phyloP scores from a whole-genome alignment of 1,284 basidiomycete species.

The Trametes pubescens region DNA sequence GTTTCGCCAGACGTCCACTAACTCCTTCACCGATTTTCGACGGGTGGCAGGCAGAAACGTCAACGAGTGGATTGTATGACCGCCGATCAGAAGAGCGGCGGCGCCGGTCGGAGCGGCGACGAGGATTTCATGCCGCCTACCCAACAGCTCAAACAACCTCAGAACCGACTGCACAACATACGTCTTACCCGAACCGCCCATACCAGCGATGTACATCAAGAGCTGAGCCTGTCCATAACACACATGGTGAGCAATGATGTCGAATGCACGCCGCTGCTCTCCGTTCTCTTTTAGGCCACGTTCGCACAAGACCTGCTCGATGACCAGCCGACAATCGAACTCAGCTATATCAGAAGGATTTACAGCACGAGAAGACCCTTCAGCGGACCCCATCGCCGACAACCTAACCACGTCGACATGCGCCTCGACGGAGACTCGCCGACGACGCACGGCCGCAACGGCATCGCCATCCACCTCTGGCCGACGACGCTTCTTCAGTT shows the following conservation, averaged over 20 bases:
- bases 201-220: constrained; percentile 25
- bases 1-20: not conserved
- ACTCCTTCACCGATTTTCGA: not conserved
- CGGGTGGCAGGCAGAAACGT: constrained; percentile 10
- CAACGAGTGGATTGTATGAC: constrained; percentile 24
- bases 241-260: constrained; percentile 9
- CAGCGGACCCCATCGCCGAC: not conserved
- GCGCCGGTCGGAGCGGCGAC: constrained; percentile 22
- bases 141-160: not conserved
- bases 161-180: constrained; percentile 27
- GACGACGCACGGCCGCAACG: no score
- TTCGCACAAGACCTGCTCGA: not conserved
- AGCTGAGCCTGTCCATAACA: constrained; percentile 15
- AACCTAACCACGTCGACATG: not conserved
- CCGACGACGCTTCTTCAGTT: no score
- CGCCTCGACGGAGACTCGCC: no score
- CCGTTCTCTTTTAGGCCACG: not conserved
- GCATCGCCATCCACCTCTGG: no score
- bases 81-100: constrained; percentile 18
- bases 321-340: no score
- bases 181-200: constrained; percentile 32
- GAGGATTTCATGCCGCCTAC: not conserved
- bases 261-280: constrained; percentile 10
- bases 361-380: no score
- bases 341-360: not conserved